Percentiles rank a stretch among this genome's conserved stretches.
Evolutionary conservation across 805 yeast genomes (phyloP).

Genomic region (Wilhelminamyces savonicus): DNA sequence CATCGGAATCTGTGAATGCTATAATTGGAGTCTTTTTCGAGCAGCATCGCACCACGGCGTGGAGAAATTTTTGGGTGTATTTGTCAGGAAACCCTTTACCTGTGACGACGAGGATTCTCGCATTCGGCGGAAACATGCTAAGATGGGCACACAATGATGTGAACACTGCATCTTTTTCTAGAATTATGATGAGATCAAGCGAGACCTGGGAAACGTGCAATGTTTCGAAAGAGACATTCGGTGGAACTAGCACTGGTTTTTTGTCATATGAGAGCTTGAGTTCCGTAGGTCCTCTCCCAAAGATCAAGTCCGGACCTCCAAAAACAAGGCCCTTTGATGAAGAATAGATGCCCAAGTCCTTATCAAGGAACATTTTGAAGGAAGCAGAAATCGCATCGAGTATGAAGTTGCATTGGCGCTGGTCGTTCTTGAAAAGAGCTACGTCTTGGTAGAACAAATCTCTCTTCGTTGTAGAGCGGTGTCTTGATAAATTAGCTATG

Average conservation of each 20-base stretch:
- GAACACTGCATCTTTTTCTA: slow-evolving; percentile 39
- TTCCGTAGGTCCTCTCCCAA: slow-evolving; percentile 27
- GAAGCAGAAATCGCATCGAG: slow-evolving; percentile 33
- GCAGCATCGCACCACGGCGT: slow-evolving; percentile 1
- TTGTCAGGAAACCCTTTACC: slow-evolving; percentile 13
- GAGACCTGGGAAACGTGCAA: slow-evolving; percentile 1
- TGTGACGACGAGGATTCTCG: slow-evolving; percentile 4
- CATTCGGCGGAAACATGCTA: not conserved
- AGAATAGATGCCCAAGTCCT: slow-evolving; percentile 33
- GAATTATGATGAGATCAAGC: slow-evolving; percentile 11
- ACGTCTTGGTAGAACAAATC: slow-evolving; percentile 59
- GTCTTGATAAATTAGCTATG: too few relatives aligned
- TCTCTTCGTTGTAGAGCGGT: too few relatives aligned
- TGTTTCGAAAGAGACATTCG: too few relatives aligned
- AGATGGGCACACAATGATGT: slow-evolving; percentile 22
- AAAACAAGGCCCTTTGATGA: too few relatives aligned
- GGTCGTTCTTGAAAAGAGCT: slow-evolving; percentile 40
- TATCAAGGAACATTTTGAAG: slow-evolving; percentile 30
- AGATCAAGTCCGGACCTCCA: too few relatives aligned
- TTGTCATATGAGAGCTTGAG: slow-evolving; percentile 3
- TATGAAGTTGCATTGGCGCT: slow-evolving; percentile 32
- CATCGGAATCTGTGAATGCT: slow-evolving; percentile 12
- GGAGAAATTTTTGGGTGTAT: slow-evolving; percentile 6
- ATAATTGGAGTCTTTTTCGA: slow-evolving; percentile 3
- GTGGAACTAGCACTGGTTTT: slow-evolving; percentile 1